Percentiles rank a stretch among this genome's conserved stretches.
Evolutionary conservation across 164 flowering plant species (phyloP).

Genomic region (Aristolochia californica): DNA sequence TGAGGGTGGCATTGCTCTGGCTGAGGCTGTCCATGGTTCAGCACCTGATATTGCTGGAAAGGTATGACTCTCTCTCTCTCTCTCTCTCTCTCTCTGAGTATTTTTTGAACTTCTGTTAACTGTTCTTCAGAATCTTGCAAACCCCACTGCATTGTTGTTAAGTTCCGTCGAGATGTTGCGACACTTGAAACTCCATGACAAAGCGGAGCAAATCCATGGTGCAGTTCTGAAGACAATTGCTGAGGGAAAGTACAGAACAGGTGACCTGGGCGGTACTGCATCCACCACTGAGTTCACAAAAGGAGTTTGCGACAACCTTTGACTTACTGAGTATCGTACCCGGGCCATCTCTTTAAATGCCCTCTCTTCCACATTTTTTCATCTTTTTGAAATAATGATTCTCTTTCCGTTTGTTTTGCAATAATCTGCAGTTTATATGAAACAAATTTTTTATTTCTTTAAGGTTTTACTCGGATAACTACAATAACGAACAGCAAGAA

Average conservation of each 20-base stretch:
- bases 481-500: too few species aligned
- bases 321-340: conserved; percentile 1
- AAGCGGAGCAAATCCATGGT: conserved; percentile 74
- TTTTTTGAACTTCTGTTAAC: neutral
- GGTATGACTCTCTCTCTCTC: too few species aligned
- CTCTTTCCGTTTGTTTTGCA: too few species aligned
- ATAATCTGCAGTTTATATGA: too few species aligned
- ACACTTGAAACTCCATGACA: conserved; percentile 62
- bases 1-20: conserved; percentile 94
- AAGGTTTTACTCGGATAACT: too few species aligned
- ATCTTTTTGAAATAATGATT: too few species aligned
- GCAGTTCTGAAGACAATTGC: conserved; percentile 87
- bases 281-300: conserved; percentile 74
- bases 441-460: too few species aligned
- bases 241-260: conserved; percentile 84
- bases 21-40: conserved; percentile 99
- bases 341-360: too few species aligned
- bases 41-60: conserved; percentile 99
- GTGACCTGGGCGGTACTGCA: conserved; percentile 80
- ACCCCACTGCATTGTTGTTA: conserved; percentile 88
- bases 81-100: too few species aligned
- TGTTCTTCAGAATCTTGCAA: conserved; percentile 61
- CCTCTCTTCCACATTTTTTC: too few species aligned
- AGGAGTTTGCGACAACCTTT: conserved; percentile 70
- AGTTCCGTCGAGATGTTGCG: conserved; percentile 82